phyloP scores from a whole-genome alignment of 192 early-diverging fungal species.

The Entophlyctis helioformis region DNA sequence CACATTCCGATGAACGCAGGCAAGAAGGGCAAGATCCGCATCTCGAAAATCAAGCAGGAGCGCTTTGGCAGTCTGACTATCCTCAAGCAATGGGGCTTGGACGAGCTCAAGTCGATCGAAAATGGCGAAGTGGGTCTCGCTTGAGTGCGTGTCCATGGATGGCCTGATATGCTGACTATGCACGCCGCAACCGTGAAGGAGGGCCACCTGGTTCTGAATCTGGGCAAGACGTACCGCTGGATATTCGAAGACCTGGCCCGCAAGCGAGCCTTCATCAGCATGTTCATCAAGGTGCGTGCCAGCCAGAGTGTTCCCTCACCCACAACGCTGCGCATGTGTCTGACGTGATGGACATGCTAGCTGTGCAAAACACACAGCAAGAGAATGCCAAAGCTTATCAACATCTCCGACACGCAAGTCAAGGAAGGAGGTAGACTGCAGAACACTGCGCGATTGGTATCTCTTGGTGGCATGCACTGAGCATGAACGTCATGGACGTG shows the following conservation, averaged over 20 bases:
- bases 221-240: conserved; percentile 34
- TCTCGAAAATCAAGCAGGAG: conserved; percentile 31
- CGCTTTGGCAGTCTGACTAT: conserved; percentile 17
- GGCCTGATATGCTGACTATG: too few species aligned
- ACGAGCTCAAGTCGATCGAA: conserved; percentile 36
- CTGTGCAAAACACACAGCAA: conserved; percentile 20
- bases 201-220: conserved; percentile 13
- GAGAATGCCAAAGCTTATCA: conserved; percentile 22
- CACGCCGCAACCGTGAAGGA: too few species aligned
- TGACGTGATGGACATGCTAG: conserved; percentile 4
- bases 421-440: too few species aligned
- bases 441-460: too few species aligned
- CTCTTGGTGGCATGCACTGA: too few species aligned
- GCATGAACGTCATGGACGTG: too few species aligned
- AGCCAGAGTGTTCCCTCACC: too few species aligned
- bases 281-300: conserved; percentile 16
- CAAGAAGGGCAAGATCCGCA: conserved; percentile 20
- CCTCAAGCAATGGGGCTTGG: conserved; percentile 26
- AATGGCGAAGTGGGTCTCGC: too few species aligned
- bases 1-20: too few species aligned
- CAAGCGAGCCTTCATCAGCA: conserved; percentile 27
- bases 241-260: conserved; percentile 14
- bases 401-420: too few species aligned
- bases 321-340: too few species aligned
- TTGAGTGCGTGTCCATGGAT: too few species aligned